phyloP scores from a whole-genome alignment of 2,329 filamentous ascomycete genomes.

The Saccharata proteae region DNA sequence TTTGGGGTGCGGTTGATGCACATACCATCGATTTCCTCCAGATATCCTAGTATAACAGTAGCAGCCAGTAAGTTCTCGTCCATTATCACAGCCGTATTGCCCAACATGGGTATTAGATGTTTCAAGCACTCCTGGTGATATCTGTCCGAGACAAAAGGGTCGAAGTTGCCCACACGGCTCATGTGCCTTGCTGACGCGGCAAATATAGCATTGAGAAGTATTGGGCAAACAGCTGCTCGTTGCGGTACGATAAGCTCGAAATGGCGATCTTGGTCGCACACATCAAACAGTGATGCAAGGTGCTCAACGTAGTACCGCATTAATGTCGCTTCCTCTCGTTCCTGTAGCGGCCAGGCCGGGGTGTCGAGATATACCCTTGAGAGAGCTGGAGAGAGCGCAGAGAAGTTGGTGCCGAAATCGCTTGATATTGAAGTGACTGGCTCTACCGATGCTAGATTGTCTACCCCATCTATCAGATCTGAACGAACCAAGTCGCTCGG shows the following conservation, averaged over 20 bases:
- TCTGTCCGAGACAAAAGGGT: constrained; percentile 29
- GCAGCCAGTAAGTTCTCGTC: constrained; percentile 30
- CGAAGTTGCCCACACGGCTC: constrained; percentile 27
- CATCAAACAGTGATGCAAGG: constrained; percentile 18
- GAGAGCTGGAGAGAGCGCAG: constrained; percentile 9
- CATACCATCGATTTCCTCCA: constrained; percentile 31
- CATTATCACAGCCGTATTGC: constrained; percentile 25
- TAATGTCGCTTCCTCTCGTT: constrained; percentile 18
- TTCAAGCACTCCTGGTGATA: constrained; percentile 31
- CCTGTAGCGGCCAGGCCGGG: constrained; percentile 18
- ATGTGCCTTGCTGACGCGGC: constrained; percentile 31
- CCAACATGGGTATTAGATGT: constrained; percentile 28
- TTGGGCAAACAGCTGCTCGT: constrained; percentile 39
- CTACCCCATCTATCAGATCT: too few relatives aligned
- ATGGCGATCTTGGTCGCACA: constrained; percentile 27
- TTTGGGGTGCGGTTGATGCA: neutral
- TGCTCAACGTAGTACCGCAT: constrained; percentile 21
- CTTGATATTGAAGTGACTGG: constrained; percentile 10
- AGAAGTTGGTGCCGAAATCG: constrained; percentile 9
- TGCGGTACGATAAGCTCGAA: constrained; percentile 45
- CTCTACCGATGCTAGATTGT: constrained; percentile 7
- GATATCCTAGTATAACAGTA: constrained; percentile 27
- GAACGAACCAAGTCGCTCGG: too few relatives aligned
- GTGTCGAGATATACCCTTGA: constrained; percentile 18
- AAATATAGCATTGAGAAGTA: constrained; percentile 29